A percentile compares a stretch with the other conserved stretches of the same genome.
Conservation (phyloP, 768 basidiomycete species). For the Rhodotorula taiwanensis region DNA sequence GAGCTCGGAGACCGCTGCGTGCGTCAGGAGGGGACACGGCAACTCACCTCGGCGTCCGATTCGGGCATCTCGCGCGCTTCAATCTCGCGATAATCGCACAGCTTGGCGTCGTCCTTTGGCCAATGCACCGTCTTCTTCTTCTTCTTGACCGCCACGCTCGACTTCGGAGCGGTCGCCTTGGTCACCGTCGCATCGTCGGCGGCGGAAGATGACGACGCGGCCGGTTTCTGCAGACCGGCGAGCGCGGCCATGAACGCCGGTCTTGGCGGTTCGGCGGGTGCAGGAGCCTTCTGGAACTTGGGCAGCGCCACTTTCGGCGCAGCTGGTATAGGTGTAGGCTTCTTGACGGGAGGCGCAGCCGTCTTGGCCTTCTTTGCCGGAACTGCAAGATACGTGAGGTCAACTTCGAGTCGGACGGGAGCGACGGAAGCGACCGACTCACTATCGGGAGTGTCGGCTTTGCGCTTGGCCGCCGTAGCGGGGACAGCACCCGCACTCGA, state of each 20-base stretch:
- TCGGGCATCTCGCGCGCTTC: neutral
- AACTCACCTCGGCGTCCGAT: neutral
- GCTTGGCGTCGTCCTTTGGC: conserved; percentile 8
- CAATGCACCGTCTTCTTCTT: conserved; percentile 18
- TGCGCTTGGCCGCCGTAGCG: conserved; percentile 6
- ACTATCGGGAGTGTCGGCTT: neutral
- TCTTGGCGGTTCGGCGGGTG: neutral
- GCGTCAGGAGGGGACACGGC: neutral
- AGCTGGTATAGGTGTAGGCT: neutral
- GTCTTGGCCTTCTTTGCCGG: conserved; percentile 23
- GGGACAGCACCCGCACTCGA: neutral
- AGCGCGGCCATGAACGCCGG: neutral
- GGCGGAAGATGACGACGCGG: neutral
- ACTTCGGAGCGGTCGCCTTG: neutral
- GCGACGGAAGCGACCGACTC: neutral
- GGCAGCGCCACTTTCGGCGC: neutral
- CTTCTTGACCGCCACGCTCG: neutral
- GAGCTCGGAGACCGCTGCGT: too few species aligned
- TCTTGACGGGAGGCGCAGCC: neutral
- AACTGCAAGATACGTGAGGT: neutral
- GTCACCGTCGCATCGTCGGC: too few species aligned
- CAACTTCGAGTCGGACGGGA: too few species aligned
- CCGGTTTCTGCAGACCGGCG: neutral
- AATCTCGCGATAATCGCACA: neutral
- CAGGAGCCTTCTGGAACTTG: too few species aligned